phyloP scores from a whole-genome alignment of 2,329 filamentous ascomycete genomes.

The Exophiala viscosa region DNA sequence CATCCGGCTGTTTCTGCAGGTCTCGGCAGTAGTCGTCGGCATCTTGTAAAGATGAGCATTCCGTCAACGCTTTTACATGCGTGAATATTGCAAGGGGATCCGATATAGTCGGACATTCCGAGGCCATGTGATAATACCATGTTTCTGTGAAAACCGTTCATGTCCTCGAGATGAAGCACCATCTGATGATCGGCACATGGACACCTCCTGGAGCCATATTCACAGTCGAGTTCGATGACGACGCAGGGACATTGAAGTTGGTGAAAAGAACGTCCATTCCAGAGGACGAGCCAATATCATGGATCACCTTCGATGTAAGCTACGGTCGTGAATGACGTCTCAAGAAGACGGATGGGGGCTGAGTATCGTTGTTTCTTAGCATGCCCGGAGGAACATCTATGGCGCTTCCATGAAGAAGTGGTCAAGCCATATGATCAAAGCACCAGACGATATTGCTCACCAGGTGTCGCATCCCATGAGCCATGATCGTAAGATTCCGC shows the following conservation, averaged over 20 bases:
- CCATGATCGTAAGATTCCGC: conserved; percentile 59
- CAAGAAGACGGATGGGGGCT: neutral
- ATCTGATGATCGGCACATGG: conserved; percentile 91
- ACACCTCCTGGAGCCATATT: conserved; percentile 86
- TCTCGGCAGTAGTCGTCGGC: too few species aligned
- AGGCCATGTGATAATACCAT: neutral
- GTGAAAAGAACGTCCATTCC: conserved; percentile 79
- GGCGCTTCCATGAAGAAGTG: conserved; percentile 92
- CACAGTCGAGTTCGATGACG: conserved; percentile 82
- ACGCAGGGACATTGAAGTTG: conserved; percentile 67
- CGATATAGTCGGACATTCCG: too few species aligned
- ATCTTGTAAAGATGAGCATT: too few species aligned
- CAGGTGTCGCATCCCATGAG: conserved; percentile 70
- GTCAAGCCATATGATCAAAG: conserved; percentile 74
- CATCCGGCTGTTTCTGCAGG: too few species aligned
- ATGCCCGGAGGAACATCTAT: conserved; percentile 78
- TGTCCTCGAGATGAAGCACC: conserved; percentile 49
- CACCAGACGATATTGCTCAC: conserved; percentile 71
- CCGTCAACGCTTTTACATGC: too few species aligned
- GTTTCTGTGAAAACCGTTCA: neutral
- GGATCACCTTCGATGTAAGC: conserved; percentile 85
- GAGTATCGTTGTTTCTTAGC: conserved; percentile 46
- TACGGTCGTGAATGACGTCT: neutral
- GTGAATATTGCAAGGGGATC: too few species aligned
- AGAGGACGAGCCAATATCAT: conserved; percentile 81